phyloP scores from a whole-genome alignment of 2,329 filamentous ascomycete genomes.

The Huntiella moniliformis region DNA sequence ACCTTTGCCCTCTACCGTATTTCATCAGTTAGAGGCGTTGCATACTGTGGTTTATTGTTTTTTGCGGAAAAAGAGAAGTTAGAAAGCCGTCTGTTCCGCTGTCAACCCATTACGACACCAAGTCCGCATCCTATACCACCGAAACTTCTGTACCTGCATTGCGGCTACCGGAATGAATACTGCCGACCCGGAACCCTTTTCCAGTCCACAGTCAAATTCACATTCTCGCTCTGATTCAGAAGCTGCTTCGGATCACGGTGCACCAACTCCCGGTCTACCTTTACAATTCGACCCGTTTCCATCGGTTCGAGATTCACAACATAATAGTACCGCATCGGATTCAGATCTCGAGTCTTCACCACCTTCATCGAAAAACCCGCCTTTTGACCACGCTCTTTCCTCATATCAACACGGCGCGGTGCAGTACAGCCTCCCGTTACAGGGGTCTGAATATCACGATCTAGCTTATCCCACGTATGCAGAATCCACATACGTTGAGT shows the following conservation, averaged over 20 bases:
- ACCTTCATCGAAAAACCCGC: constrained; percentile 1
- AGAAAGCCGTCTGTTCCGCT: no score
- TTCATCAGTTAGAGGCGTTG: no score
- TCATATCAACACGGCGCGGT: not conserved
- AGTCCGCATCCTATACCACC: no score
- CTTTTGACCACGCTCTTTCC: constrained; percentile 5
- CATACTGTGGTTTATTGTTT: no score
- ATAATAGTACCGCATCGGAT: not conserved
- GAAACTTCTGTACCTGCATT: no score
- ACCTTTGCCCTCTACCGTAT: no score
- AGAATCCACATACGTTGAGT: not conserved
- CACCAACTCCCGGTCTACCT: not conserved
- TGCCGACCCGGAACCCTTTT: not conserved
- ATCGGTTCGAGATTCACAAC: constrained; percentile 2
- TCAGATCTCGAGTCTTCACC: not conserved
- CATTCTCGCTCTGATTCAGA: constrained; percentile 4
- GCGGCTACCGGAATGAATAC: no score
- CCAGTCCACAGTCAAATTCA: not conserved
- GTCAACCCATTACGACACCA: no score
- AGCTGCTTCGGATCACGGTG: constrained; percentile 3
- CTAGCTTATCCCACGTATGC: not conserved
- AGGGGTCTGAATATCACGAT: constrained; percentile 2
- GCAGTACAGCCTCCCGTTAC: not conserved
- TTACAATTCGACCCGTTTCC: constrained; percentile 1
- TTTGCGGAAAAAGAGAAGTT: no score